Evolutionary conservation across 306 rosid species (phyloP), one percentile per base, ranked within the genome.

Genomic region (Quercus engelmannii): DNA sequence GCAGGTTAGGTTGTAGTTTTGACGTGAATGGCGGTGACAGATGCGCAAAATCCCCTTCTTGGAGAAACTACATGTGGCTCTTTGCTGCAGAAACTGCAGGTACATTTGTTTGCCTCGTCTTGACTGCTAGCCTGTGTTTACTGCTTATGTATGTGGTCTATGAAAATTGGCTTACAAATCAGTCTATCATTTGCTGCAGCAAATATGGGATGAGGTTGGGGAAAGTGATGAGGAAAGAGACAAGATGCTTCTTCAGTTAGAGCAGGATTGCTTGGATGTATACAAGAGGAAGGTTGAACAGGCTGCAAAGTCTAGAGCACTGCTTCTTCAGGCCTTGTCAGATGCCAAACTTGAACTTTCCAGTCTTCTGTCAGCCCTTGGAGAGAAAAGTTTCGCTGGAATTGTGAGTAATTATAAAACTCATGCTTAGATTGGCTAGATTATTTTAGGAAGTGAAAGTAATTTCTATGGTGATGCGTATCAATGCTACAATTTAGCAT

Each of bases 151-250:
- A 12, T 69, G 15, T 78, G 79, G 15, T 49, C 30, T 74, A 9
- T 57, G 26, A 61, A 51, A 73, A 63, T 61, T 58, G 81, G 20
- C 15, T 55, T 46, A 25, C 62, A 62, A 67, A 35, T 76, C 67
- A 18, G 41, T 75, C 21, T 26, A 54, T 57, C 25, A 55, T 79
- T 76, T 11, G 3, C 55, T 82, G 69, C 81, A 95, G 99, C 91
- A 95, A 90, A 96, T 96, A 82, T 96, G 99, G 99, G 93, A 96
- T 56, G 99, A 96, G 85, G 99, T 96, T 61, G 99, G 99, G 46
- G 99, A 93, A 88, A 93, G 87, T 55, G 98, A 96, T 17, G 97
- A 93, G 79, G 88, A 93, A 71, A 91, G 99, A 62, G 99, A 96
- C 81, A 90, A 87, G 85, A 91, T 96, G 99, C 96, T 96, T 74